Percentiles rank a stretch among this genome's conserved stretches.
Evolutionary conservation across 2,329 filamentous ascomycete species (phyloP).

Genomic region (Shiraia bambusicola): DNA sequence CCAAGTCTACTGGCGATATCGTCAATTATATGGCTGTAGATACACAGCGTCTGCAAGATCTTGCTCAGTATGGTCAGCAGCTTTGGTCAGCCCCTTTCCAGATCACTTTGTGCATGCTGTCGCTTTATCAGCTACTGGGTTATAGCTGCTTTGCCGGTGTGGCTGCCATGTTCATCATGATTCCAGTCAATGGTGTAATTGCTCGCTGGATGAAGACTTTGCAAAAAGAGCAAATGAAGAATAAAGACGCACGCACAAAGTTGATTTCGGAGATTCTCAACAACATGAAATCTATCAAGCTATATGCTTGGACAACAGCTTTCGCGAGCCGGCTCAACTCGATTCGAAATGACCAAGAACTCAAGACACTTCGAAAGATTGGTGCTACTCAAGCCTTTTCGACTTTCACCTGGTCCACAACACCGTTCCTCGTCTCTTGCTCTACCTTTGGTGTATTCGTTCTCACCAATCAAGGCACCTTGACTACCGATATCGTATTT

Average conservation of each 20-base stretch:
- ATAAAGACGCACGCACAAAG: slow-evolving; percentile 90
- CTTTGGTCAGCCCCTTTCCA: slow-evolving; percentile 97
- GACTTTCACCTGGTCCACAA: slow-evolving; percentile 98
- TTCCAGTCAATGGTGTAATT: slow-evolving; percentile 90
- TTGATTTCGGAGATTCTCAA: slow-evolving; percentile 97
- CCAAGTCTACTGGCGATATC: slow-evolving; percentile 94
- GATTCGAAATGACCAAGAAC: slow-evolving; percentile 91
- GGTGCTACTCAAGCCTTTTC: slow-evolving; percentile 90
- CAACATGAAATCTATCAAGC: slow-evolving; percentile 99
- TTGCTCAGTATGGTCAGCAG: slow-evolving; percentile 94
- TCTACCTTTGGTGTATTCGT: slow-evolving; percentile 95
- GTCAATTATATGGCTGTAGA: slow-evolving; percentile 99
- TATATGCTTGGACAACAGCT: slow-evolving; percentile 95
- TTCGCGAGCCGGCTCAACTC: slow-evolving; percentile 98
- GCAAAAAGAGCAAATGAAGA: slow-evolving; percentile 98
- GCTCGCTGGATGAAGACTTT: slow-evolving; percentile 90
- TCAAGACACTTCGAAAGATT: slow-evolving; percentile 94
- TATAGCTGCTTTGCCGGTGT: slow-evolving; percentile 95
- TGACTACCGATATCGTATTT: slow-evolving; percentile 95
- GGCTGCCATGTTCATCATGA: slow-evolving; percentile 94
- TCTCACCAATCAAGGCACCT: slow-evolving; percentile 72
- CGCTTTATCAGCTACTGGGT: slow-evolving; percentile 91
- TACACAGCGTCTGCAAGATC: slow-evolving; percentile 88
- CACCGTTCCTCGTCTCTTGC: slow-evolving; percentile 95
- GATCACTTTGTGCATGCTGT: slow-evolving; percentile 92